These are phyloP conservation scores for Exophiala xenobiotica DNA, from an alignment of 2,329 filamentous ascomycete species.

Conservation along the genomic window DNA sequence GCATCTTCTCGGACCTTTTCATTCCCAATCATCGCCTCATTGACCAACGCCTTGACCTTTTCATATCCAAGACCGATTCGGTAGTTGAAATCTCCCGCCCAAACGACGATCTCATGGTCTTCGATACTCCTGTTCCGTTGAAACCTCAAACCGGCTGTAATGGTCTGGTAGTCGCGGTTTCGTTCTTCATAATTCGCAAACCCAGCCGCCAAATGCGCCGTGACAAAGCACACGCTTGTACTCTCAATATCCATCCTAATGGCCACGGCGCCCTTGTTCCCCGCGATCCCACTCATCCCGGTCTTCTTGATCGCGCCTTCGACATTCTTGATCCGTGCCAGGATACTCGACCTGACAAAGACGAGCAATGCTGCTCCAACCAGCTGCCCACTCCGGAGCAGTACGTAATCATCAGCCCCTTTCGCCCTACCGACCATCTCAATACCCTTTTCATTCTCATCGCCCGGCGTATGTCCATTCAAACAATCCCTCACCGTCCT, in stretches of 20 bases:
- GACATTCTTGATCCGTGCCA: conserved; percentile 89
- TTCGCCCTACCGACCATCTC: conserved; percentile 42
- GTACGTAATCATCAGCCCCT: conserved; percentile 78
- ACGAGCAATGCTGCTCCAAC: conserved; percentile 91
- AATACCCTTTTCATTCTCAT: conserved; percentile 55
- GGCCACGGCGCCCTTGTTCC: conserved; percentile 95
- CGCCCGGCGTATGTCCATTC: conserved; percentile 50
- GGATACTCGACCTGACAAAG: conserved; percentile 76
- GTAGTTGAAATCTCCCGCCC: conserved; percentile 98
- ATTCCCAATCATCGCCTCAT: conserved; percentile 69
- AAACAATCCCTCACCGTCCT: conserved; percentile 72
- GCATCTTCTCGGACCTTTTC: conserved; percentile 72
- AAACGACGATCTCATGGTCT: conserved; percentile 87
- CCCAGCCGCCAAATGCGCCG: conserved; percentile 90
- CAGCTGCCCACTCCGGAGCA: conserved; percentile 87
- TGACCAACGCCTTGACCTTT: conserved; percentile 70
- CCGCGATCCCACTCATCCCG: conserved; percentile 93
- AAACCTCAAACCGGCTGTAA: conserved; percentile 82
- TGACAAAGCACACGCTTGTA: conserved; percentile 91
- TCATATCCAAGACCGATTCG: conserved; percentile 83
- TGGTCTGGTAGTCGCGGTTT: conserved; percentile 89
- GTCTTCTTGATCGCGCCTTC: conserved; percentile 91
- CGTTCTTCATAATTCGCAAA: conserved; percentile 96
- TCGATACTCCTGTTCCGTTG: conserved; percentile 88
- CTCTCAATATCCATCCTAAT: conserved; percentile 94